Evolutionary conservation across 768 basidiomycete species (phyloP), one percentile per base, ranked within the genome.

Genomic region (Fistulinella prunicolor): DNA sequence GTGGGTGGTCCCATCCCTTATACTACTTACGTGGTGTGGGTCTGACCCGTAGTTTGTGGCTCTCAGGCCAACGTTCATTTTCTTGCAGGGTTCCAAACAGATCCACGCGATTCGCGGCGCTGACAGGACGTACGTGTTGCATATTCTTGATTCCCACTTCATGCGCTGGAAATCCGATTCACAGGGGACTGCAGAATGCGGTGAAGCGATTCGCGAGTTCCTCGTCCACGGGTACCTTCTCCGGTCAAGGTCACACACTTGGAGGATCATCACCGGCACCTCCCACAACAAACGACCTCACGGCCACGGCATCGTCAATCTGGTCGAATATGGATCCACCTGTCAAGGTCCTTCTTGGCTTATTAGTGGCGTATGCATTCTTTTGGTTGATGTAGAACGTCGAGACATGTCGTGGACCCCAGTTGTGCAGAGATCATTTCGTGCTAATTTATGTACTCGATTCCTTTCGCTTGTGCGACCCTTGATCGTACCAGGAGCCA

Each of bases 21-120:
- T 41, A 6, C 17, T 35, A 1, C n/a, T 34, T 14, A n/a, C n/a
- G n/a, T n/a, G n/a, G n/a, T 1, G 9, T 10, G 21, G 14, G 13
- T 32, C 21, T 53, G 22, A 61, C 42, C 21, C 23, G 10, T 20
- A 23, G 13, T 16, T 34, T 19, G 23, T 21, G 38, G 12, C 22
- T 17, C 43, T 19, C 41, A 90, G 89, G 90, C 90, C 90, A 3
- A 90, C 90, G 0, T 92, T 92, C 54, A 62, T 92, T 28, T 89
- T 93, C 63, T 58, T 92, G 50, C 83, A 79, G 58, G 86, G 86
- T 17, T 70, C 64, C 32, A 72, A 71, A 2, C 81, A 88, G 60
- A 77, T 91, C 19, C 85, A 87, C 57, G 75, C 76, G 69, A 81
- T 93, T 22, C 77, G 75, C 44, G 90, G 90, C 6, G 89, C 89